Evolutionary conservation across 1,284 basidiomycete genomes (phyloP).

Genomic region (Trichosporon coremiiforme): DNA sequence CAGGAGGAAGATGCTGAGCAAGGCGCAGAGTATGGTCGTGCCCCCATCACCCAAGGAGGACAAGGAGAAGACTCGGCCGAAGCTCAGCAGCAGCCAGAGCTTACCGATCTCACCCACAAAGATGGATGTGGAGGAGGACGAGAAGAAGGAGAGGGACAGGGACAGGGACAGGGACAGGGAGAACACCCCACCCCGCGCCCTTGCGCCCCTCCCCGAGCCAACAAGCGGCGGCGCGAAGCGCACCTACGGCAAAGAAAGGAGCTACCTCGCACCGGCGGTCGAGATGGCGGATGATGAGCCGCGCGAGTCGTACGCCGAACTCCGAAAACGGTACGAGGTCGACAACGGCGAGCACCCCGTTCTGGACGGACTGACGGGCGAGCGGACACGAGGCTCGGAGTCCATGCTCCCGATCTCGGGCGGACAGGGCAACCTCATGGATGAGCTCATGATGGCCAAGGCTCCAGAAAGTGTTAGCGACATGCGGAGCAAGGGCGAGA

Average conservation of each 20-base stretch:
- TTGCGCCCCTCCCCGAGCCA: slow-evolving; percentile 21
- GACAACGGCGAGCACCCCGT: slow-evolving; percentile 39
- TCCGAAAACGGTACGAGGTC: slow-evolving; percentile 50
- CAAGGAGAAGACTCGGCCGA: slow-evolving; percentile 22
- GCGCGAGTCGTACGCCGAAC: slow-evolving; percentile 48
- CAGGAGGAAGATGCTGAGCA: slow-evolving; percentile 43
- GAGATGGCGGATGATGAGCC: slow-evolving; percentile 22
- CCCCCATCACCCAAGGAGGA: slow-evolving; percentile 19
- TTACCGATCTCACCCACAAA: slow-evolving; percentile 29
- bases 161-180: slow-evolving; percentile 11
- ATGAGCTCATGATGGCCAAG: slow-evolving; percentile 39
- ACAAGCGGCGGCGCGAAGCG: slow-evolving; percentile 38
- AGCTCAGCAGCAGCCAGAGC: slow-evolving; percentile 21
- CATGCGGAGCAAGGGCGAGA: slow-evolving; percentile 53
- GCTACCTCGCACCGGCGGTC: slow-evolving; percentile 28
- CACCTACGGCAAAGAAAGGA: slow-evolving; percentile 44
- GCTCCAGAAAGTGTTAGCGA: slow-evolving; percentile 49
- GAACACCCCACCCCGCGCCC: slow-evolving; percentile 19
- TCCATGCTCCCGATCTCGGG: slow-evolving; percentile 29
- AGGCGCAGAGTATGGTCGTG: slow-evolving; percentile 45
- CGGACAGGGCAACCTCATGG: slow-evolving; percentile 34
- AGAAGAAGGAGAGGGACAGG: slow-evolving; percentile 28
- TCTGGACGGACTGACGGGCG: slow-evolving; percentile 32
- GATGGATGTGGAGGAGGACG: slow-evolving; percentile 27
- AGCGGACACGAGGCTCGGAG: slow-evolving; percentile 34